Percentiles rank a stretch among this genome's conserved stretches.
These are phyloP conservation scores for Solanum chacoense DNA, from an alignment of 305 asterid species.

Conservation along the genomic window DNA sequence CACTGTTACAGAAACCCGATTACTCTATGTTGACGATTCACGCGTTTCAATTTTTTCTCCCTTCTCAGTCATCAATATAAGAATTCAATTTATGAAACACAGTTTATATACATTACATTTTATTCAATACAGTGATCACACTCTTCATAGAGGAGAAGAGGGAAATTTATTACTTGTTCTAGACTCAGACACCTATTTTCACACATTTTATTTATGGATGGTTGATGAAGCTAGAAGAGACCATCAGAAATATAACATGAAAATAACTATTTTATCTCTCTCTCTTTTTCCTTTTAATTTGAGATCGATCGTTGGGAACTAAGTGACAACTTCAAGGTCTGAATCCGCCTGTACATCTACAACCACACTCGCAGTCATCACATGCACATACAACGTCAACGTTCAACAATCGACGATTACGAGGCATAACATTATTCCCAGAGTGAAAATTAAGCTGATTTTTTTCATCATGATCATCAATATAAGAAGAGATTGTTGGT, in stretches of 20 bases:
- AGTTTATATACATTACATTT: not conserved
- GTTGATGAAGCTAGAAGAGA: not conserved
- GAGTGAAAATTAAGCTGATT: not conserved
- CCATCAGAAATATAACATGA: not conserved
- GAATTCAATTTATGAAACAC: not conserved
- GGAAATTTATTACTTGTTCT: not conserved
- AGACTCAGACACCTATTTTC: not conserved
- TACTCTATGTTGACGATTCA: not conserved
- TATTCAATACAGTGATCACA: not conserved
- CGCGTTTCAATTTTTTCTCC: not conserved
- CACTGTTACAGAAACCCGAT: not conserved
- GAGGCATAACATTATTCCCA: not conserved
- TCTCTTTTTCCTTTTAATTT: not conserved
- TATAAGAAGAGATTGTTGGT: not conserved
- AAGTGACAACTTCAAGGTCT: not conserved
- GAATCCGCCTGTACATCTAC: not conserved
- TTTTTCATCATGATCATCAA: not conserved
- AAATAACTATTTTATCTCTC: not conserved
- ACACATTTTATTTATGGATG: not conserved
- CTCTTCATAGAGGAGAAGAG: not conserved
- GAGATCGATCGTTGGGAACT: not conserved
- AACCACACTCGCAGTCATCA: not conserved
- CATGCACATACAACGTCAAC: not conserved
- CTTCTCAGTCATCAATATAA: not conserved
- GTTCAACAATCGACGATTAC: not conserved